A percentile compares a stretch with the other conserved stretches of the same genome.
Conservation (phyloP, 2,329 filamentous ascomycete species). For the Tolypocladium amazonense region DNA sequence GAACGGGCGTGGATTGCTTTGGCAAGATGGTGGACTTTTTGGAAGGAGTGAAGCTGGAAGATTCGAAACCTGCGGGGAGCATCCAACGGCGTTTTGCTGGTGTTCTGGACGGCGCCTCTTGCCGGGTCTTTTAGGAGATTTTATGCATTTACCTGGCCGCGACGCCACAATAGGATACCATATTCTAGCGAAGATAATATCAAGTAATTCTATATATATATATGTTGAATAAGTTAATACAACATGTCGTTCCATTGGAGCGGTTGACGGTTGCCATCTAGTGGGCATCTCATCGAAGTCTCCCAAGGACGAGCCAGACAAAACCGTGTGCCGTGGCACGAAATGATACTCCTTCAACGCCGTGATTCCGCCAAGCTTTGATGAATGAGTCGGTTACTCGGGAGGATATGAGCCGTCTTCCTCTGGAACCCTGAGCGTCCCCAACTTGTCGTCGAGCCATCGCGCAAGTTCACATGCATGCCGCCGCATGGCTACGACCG, state of each 20-base stretch:
- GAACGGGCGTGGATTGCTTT: background rate
- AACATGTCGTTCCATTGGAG: background rate
- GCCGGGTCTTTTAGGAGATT: background rate
- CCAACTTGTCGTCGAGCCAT: constrained; percentile 51
- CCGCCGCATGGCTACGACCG: constrained; percentile 40
- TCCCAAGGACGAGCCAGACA: background rate
- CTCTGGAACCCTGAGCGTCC: constrained; percentile 39
- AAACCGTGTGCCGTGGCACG: background rate
- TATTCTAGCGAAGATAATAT: background rate
- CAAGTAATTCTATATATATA: background rate
- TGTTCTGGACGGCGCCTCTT: background rate
- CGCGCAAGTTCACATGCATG: constrained; percentile 48
- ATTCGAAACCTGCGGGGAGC: background rate
- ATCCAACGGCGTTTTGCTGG: background rate
- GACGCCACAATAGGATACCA: background rate
- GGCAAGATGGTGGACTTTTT: background rate
- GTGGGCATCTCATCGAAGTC: constrained; percentile 5
- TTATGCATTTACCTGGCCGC: background rate
- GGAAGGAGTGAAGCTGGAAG: background rate
- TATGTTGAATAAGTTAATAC: background rate
- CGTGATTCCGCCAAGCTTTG: background rate
- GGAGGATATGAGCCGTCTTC: constrained; percentile 21
- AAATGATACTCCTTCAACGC: background rate
- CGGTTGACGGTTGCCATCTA: background rate
- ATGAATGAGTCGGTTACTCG: background rate